Base-by-base conservation (phyloP, 768 basidiomycete species). In the Lactarius vividus region DNA sequence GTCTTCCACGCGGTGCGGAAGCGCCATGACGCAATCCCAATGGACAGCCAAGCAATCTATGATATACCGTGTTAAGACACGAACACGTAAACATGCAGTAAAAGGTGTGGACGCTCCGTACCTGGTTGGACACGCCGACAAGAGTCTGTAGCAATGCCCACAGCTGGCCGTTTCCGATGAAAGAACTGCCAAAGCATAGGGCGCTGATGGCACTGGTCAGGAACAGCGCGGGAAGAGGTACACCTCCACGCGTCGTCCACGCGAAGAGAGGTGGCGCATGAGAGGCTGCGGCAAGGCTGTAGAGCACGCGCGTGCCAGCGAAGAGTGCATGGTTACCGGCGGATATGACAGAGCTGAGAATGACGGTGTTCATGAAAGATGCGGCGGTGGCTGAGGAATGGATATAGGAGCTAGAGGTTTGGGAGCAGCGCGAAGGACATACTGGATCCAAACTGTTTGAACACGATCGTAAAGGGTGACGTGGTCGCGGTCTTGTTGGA, bases 101-200 rank as follows among this genome's bases (percentile, higher is more conserved):
- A n/a, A n/a, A n/a, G n/a, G n/a, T n/a, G n/a, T n/a, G n/a, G 20
- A 39, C 37, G 35, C 35, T 37, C 29, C 9, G 29, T 57, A 88
- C 88, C 79, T 93, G 92, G 72, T 92, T 94, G 2, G 90, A 92
- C 59, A 94, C 92, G 2, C 92, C 92, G 37, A 94, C 92, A 57
- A 94, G 86, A 71, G 91, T 93, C 73, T 94, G 92, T 46, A 92
- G 75, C 92, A 92, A 94, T 2, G 81, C 81, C 89, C 90, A 94
- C 29, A 94, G 80, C 72, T 80, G 77, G 29, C 90, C 91, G 62
- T 84, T 89, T 31, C 91, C 92, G 54, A 94, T 85, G 71, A 85
- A 92, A 69, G 87, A 89, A 57, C 83, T 86, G 8, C 83, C 85
- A 72, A 94, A 91, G 73, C 91, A 93, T 26, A 94, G 75, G 1